A percentile compares a stretch with the other conserved stretches of the same genome.
phyloP scores from a whole-genome alignment of 305 asterid species.

The Caryopteris hybrid region DNA sequence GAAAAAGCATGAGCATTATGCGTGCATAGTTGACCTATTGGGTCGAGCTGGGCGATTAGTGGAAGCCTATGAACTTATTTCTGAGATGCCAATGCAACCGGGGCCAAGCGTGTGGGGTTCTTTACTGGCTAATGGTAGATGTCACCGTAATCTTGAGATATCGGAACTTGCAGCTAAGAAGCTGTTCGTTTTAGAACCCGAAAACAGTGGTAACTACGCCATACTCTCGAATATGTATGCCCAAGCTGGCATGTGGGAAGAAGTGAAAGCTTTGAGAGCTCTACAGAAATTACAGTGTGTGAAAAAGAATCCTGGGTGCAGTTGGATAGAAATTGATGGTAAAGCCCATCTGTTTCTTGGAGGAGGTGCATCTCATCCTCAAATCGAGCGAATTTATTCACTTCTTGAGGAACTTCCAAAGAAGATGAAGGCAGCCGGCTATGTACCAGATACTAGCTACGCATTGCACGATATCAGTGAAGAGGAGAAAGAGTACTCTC shows the following conservation, averaged over 20 bases:
- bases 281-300: slow-evolving; percentile 37
- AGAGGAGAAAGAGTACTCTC: slow-evolving; percentile 63
- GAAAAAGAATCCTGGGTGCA: slow-evolving; percentile 71
- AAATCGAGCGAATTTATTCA: slow-evolving; percentile 37
- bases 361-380: slow-evolving; percentile 47
- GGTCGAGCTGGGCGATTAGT: slow-evolving; percentile 68
- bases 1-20: slow-evolving; percentile 61
- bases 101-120: slow-evolving; percentile 83
- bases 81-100: slow-evolving; percentile 58
- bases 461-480: slow-evolving; percentile 75
- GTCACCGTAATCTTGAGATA: slow-evolving; percentile 59
- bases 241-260: slow-evolving; percentile 66
- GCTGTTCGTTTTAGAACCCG: slow-evolving; percentile 54
- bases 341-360: slow-evolving; percentile 50
- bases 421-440: slow-evolving; percentile 66
- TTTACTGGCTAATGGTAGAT: slow-evolving; percentile 51
- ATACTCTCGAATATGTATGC: slow-evolving; percentile 75
- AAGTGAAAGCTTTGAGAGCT: slow-evolving; percentile 44
- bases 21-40: slow-evolving; percentile 63
- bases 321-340: slow-evolving; percentile 68
- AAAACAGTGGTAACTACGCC: slow-evolving; percentile 56
- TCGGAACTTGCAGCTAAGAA: slow-evolving; percentile 62
- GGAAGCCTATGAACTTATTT: slow-evolving; percentile 51
- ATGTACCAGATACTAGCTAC: slow-evolving; percentile 56
- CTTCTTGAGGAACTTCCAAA: slow-evolving; percentile 50